Conservation (phyloP, 495 filamentous ascomycete species). For the Hypomontagnella monticulosa region DNA sequence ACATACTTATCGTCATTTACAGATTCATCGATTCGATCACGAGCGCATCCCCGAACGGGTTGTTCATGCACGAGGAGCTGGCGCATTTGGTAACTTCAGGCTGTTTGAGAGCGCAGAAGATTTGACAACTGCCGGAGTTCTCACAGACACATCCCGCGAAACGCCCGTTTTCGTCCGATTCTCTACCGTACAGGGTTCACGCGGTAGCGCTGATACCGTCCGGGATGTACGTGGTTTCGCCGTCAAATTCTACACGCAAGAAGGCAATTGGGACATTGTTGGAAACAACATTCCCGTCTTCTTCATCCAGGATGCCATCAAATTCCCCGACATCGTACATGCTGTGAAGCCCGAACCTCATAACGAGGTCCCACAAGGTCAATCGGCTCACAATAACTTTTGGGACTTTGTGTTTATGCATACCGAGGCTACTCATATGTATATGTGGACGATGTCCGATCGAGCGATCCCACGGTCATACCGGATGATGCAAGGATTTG, state of each 20-base stretch:
- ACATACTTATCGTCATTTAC: background rate
- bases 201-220: constrained; percentile 55
- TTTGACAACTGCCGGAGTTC: constrained; percentile 73
- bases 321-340: constrained; percentile 81
- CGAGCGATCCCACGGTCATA: constrained; percentile 81
- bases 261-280: constrained; percentile 70
- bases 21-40: constrained; percentile 56
- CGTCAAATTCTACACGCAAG: constrained; percentile 75
- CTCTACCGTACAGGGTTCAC: constrained; percentile 81
- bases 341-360: constrained; percentile 85
- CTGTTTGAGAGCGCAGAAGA: constrained; percentile 75
- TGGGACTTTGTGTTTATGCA: constrained; percentile 73
- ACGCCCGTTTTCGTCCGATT: constrained; percentile 86
- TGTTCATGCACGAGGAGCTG: constrained; percentile 85
- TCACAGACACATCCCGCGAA: constrained; percentile 81
- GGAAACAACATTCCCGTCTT: constrained; percentile 74
- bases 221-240: constrained; percentile 29
- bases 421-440: constrained; percentile 84
- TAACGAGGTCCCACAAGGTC: constrained; percentile 71
- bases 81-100: constrained; percentile 85
- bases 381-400: constrained; percentile 71
- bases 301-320: constrained; percentile 78
- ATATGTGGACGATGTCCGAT: constrained; percentile 83
- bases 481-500: constrained; percentile 93
- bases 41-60: constrained; percentile 79